A percentile compares a stretch with the other conserved stretches of the same genome.
These are phyloP conservation scores for Apiospora sp. DNA, from an alignment of 2,329 filamentous ascomycete genomes.

Conservation along the genomic window DNA sequence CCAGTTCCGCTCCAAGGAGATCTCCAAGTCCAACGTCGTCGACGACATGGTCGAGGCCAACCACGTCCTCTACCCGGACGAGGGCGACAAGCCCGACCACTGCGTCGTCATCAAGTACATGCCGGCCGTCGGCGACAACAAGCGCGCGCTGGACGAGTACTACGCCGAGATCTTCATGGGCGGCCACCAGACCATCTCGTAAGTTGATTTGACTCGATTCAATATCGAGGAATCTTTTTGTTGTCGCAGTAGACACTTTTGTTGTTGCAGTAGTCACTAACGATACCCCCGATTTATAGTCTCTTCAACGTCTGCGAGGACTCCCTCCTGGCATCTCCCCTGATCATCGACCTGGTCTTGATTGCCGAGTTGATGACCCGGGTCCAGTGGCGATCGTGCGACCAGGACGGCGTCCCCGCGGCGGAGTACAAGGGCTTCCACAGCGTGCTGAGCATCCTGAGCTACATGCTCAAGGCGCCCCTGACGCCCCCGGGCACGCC, in stretches of 20 bases:
- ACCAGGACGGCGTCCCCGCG: slow-evolving; percentile 55
- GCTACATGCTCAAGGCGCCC: slow-evolving; percentile 98
- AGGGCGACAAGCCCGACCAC: slow-evolving; percentile 92
- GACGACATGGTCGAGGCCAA: slow-evolving; percentile 99
- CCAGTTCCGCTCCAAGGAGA: slow-evolving; percentile 99
- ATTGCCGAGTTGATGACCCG: slow-evolving; percentile 98
- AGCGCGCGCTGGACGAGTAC: slow-evolving; percentile 98
- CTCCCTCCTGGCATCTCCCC: slow-evolving; percentile 90
- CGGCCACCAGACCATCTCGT: slow-evolving; percentile 95
- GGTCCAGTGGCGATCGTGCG: slow-evolving; percentile 83
- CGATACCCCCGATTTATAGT: slow-evolving; percentile 51
- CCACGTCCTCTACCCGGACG: slow-evolving; percentile 79
- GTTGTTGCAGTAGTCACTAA: slow-evolving; percentile 22
- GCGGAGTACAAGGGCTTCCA: slow-evolving; percentile 92
- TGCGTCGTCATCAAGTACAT: slow-evolving; percentile 99
- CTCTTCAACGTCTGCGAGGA: slow-evolving; percentile 99
- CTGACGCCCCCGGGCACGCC: slow-evolving; percentile 93
- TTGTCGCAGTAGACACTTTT: slow-evolving; percentile 22
- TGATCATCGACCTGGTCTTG: slow-evolving; percentile 96
- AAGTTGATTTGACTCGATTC: slow-evolving; percentile 42
- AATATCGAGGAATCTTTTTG: too few species aligned
- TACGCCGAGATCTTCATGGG: slow-evolving; percentile 99
- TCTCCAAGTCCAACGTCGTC: slow-evolving; percentile 98
- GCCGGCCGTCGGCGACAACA: slow-evolving; percentile 98
- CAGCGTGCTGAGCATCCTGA: slow-evolving; percentile 93